Conservation (phyloP, 2,329 filamentous ascomycete species). For the Annulohypoxylon truncatum region DNA sequence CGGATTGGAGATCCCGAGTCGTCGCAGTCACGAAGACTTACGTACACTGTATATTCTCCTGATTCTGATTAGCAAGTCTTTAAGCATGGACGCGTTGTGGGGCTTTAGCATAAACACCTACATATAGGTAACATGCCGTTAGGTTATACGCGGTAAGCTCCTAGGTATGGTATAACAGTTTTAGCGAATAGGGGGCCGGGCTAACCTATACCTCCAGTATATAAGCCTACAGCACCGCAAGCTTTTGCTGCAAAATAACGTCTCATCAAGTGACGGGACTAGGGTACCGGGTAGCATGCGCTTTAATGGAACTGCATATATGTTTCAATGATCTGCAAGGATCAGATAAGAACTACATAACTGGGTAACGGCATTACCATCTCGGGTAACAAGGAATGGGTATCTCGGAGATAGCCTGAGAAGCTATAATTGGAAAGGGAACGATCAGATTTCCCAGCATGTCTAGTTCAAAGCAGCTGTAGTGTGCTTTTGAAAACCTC, state of each 20-base stretch:
- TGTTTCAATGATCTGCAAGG: conserved; percentile 15
- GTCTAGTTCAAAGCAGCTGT: conserved; percentile 1
- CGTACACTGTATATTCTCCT: not conserved
- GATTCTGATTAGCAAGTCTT: not conserved
- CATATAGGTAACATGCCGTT: not conserved
- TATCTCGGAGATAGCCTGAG: conserved; percentile 5
- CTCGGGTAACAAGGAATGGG: conserved; percentile 10
- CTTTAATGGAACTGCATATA: conserved; percentile 16
- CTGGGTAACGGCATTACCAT: conserved; percentile 10
- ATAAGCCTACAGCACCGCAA: not conserved
- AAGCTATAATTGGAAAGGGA: conserved; percentile 12
- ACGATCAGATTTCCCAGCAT: not conserved
- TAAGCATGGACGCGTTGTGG: not conserved
- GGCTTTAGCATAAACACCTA: not conserved
- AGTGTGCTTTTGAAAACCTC: conserved; percentile 19
- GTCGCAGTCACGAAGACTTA: not conserved
- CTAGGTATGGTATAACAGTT: not conserved
- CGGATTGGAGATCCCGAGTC: not conserved
- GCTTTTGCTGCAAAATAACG: not conserved
- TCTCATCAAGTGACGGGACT: conserved; percentile 11
- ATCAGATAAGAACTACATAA: conserved; percentile 13
- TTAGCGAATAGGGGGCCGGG: conserved; percentile 6
- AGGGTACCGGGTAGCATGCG: not conserved
- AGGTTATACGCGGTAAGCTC: not conserved
- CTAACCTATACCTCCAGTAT: conserved; percentile 5